Percentiles rank a stretch among this genome's conserved stretches.
Conservation (phyloP, 305 asterid species). For the Fraxinus greggii region DNA sequence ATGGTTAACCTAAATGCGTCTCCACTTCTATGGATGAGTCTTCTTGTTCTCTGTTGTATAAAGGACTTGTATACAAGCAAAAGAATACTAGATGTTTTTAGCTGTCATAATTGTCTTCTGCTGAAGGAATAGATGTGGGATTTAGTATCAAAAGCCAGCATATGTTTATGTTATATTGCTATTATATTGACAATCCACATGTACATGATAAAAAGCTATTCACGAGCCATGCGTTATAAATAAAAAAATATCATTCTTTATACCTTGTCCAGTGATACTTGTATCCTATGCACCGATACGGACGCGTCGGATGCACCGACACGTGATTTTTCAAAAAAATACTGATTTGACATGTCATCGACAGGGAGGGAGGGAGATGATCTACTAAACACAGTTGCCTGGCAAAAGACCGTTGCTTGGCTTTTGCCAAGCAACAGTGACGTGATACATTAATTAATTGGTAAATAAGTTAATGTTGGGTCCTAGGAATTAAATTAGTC, state of each 20-base stretch:
- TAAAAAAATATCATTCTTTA: neutral
- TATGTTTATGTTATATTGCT: neutral
- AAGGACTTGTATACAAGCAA: neutral
- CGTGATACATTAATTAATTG: neutral
- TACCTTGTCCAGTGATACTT: neutral
- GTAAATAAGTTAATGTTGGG: neutral
- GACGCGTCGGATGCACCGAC: neutral
- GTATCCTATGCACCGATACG: neutral
- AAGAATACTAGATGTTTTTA: neutral
- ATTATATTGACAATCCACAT: neutral
- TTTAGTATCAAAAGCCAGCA: neutral
- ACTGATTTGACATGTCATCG: neutral
- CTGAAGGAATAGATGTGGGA: neutral
- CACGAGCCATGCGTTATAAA: neutral
- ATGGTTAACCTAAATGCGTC: neutral
- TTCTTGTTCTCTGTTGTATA: neutral
- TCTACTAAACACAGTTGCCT: neutral
- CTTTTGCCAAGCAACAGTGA: neutral
- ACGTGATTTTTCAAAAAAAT: neutral
- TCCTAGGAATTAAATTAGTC: neutral
- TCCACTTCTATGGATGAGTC: neutral
- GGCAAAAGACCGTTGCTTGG: neutral
- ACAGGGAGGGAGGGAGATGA: neutral
- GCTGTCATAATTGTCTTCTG: neutral
- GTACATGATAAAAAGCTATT: neutral